These are phyloP conservation scores for Dendrobium nobile DNA, from an alignment of 106 monocot species.

Conservation along the genomic window DNA sequence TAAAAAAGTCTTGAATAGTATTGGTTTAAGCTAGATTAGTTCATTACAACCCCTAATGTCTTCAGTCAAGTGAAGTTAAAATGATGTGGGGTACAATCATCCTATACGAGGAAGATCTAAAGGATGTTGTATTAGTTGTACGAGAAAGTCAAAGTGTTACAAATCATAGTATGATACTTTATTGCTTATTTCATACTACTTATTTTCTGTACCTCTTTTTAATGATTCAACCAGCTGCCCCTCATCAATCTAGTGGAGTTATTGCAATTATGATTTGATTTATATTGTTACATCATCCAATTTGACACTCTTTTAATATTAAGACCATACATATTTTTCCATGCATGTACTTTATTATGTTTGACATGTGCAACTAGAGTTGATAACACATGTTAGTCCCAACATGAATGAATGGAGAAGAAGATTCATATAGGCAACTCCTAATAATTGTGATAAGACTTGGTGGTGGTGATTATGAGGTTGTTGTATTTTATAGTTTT, in stretches of 20 bases:
- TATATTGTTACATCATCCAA: no score
- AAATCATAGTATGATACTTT: conserved; percentile 61
- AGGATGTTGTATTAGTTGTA: conserved; percentile 53
- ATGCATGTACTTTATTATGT: no score
- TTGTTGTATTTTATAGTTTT: no score
- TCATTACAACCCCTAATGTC: background rate
- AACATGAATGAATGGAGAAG: no score
- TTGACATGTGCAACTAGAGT: no score
- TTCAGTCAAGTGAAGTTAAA: background rate
- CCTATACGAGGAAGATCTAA: conserved; percentile 50
- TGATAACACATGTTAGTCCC: no score
- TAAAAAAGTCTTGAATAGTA: background rate
- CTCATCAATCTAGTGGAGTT: background rate
- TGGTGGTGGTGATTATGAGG: no score
- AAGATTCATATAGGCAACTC: no score
- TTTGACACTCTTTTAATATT: no score
- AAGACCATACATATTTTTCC: no score
- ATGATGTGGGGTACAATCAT: background rate
- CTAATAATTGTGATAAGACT: no score
- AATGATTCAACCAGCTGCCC: background rate
- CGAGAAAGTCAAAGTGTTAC: conserved; percentile 84
- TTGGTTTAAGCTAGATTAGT: background rate
- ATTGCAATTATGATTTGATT: background rate
- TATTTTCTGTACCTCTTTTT: background rate
- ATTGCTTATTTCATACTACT: background rate